Evolutionary conservation across 192 early-diverging fungal species (phyloP), one percentile per base, ranked within the genome.

Genomic region (Linnemannia schmuckeri): DNA sequence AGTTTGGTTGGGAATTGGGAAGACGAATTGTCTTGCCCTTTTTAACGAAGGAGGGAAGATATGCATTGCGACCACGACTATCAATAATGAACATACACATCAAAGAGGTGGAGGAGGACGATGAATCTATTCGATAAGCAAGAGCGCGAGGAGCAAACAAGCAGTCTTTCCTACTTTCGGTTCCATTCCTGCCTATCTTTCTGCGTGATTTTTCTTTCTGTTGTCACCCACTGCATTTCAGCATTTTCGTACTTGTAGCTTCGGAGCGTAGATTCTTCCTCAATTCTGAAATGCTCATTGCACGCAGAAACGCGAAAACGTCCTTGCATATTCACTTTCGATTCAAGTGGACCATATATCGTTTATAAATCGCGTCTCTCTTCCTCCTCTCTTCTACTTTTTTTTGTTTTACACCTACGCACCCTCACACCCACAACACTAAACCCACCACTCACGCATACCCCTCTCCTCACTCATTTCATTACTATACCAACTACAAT

Each of bases 1-100:
- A 30, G 79, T 22, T 44, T 72, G 33, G 46, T 80, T 74, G 72
- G 73, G 79, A 81, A 81, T 81, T 70, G 37, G 75, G 78, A 79
- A 79, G 79, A 75, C 63, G 73, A 37, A 75, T 68, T 75, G 37
- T 81, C 73, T 66, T 57, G 40, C 30, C 52, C 42, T 57, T 75
- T 61, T 33, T 33, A 74, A 49, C 27, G 72, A 74, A 46, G 10
- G 13, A 27, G 27, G 10, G 15, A 52, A 4, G 30, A 33, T 33
- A 66, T 66, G 61, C 61, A 66, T 66, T 33, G 61, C 61, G 61
- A 66, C 61, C 61, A 35, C 61, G 61, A 24, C 61, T 33, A 12
- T n/a, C 61, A 66, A 66, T 10, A 33, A 33, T 30, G 12, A 57
- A n/a, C 24, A 57, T 27, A 13, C 44, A 15, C 44, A 46, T 9